phyloP scores from a whole-genome alignment of 192 early-diverging fungal genomes.

The Rhizophlyctis rosea region DNA sequence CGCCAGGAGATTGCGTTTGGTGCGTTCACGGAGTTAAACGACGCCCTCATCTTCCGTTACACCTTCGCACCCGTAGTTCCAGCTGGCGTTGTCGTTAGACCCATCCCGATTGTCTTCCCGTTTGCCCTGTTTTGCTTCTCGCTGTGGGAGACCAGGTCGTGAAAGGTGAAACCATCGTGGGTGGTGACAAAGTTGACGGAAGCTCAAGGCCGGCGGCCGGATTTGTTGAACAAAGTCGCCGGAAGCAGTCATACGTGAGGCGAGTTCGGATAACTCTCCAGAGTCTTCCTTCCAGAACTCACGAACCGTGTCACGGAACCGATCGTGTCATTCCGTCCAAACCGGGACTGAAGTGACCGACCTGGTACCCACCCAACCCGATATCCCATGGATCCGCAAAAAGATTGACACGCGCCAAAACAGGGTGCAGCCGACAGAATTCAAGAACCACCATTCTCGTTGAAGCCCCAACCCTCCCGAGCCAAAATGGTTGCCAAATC shows the following conservation, averaged over 20 bases:
- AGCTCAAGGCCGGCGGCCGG: slow-evolving; percentile 22
- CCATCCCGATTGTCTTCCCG: slow-evolving; percentile 27
- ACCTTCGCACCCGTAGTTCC: slow-evolving; percentile 24
- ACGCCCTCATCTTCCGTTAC: slow-evolving; percentile 17
- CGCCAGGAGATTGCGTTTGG: slow-evolving; percentile 25
- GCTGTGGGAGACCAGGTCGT: slow-evolving; percentile 25
- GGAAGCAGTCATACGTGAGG: slow-evolving; percentile 22
- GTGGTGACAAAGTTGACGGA: slow-evolving; percentile 28
- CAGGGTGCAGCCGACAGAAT: slow-evolving; percentile 24
- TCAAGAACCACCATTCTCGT: slow-evolving; percentile 27
- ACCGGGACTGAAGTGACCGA: slow-evolving; percentile 23
- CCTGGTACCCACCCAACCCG: slow-evolving; percentile 27
- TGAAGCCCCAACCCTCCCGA: slow-evolving; percentile 19
- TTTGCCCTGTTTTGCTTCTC: slow-evolving; percentile 26
- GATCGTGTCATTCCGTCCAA: slow-evolving; percentile 29
- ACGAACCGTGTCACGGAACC: slow-evolving; percentile 23
- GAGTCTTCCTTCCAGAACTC: slow-evolving; percentile 24
- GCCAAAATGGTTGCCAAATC: slow-evolving; percentile 28
- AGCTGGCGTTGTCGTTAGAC: slow-evolving; percentile 24
- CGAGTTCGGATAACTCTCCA: slow-evolving; percentile 23
- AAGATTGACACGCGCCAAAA: slow-evolving; percentile 17
- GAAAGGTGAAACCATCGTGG: slow-evolving; percentile 23
- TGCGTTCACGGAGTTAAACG: slow-evolving; percentile 19
- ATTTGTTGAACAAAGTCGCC: slow-evolving; percentile 23
- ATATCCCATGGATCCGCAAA: slow-evolving; percentile 29